These are phyloP conservation scores for Telopea speciosissima DNA, from an alignment of 177 flowering plant species.

Conservation along the genomic window DNA sequence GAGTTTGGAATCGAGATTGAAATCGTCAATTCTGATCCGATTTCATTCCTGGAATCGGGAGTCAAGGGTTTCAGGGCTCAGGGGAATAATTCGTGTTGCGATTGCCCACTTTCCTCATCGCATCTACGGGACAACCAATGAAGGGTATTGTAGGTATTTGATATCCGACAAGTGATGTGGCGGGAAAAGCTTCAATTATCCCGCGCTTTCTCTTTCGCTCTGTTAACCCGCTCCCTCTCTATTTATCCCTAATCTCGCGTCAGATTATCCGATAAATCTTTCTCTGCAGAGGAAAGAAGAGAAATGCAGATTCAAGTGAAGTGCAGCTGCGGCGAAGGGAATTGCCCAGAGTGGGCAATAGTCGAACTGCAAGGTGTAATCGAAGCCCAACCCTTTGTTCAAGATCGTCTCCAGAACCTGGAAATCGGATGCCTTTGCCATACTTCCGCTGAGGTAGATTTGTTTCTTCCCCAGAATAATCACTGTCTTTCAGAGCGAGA, in stretches of 20 bases:
- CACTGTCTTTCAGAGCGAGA: too few species aligned
- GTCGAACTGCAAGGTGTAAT: constrained; percentile 79
- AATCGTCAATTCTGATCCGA: too few species aligned
- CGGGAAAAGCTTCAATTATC: background rate
- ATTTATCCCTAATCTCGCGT: background rate
- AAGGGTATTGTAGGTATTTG: too few species aligned
- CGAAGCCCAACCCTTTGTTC: constrained; percentile 55
- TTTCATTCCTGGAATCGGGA: too few species aligned
- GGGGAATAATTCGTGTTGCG: too few species aligned
- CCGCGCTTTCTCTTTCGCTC: background rate
- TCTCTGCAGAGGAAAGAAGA: too few species aligned
- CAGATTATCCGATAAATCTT: too few species aligned
- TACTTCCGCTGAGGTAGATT: constrained; percentile 63
- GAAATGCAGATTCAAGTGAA: constrained; percentile 65
- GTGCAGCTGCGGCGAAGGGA: constrained; percentile 65
- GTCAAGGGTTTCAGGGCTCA: too few species aligned
- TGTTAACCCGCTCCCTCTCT: background rate
- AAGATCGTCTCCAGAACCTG: constrained; percentile 52
- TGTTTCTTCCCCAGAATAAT: background rate
- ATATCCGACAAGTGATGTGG: background rate
- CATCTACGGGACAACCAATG: too few species aligned
- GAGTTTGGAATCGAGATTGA: too few species aligned
- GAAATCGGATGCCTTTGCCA: constrained; percentile 79
- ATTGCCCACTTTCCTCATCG: too few species aligned
- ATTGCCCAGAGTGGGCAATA: constrained; percentile 85